phyloP scores from a whole-genome alignment of 805 yeast genomes.

The Metschnikowia lachancei region DNA sequence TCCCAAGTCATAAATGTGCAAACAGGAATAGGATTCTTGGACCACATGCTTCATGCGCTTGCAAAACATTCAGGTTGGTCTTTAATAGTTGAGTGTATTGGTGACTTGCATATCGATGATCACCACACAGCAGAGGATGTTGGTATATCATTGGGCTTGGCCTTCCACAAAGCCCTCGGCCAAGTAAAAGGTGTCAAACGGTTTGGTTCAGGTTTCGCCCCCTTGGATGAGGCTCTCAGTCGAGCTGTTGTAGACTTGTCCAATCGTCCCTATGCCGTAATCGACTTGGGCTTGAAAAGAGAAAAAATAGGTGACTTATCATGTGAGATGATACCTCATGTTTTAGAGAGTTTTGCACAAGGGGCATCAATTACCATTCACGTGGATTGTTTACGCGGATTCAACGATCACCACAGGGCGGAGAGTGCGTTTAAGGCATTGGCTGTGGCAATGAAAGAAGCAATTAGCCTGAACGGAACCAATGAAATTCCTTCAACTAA shows the following conservation, averaged over 20 bases:
- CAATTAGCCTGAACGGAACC: conserved; percentile 76
- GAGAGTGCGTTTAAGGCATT: conserved; percentile 96
- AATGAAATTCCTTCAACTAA: conserved; percentile 95
- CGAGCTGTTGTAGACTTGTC: conserved; percentile 96
- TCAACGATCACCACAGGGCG: conserved; percentile 93
- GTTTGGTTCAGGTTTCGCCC: conserved; percentile 92
- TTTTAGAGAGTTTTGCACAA: conserved; percentile 89
- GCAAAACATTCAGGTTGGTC: conserved; percentile 99
- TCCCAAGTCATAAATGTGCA: conserved; percentile 76
- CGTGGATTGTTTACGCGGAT: conserved; percentile 90
- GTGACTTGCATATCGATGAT: conserved; percentile 94
- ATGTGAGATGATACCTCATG: conserved; percentile 98
- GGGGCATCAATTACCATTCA: conserved; percentile 89
- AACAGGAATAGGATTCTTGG: conserved; percentile 92
- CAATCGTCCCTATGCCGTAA: conserved; percentile 87
- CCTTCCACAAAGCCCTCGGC: conserved; percentile 88
- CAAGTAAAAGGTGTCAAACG: conserved; percentile 87
- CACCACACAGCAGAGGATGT: conserved; percentile 97
- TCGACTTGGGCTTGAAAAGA: conserved; percentile 84
- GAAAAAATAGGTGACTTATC: conserved; percentile 91
- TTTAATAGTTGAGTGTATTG: conserved; percentile 79
- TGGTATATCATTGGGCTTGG: conserved; percentile 86
- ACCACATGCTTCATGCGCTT: conserved; percentile 95
- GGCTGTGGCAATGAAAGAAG: conserved; percentile 88
- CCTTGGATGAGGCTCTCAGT: conserved; percentile 92